Conservation (phyloP, 225 moss, liverwort and hornwort species). For the Bryum argenteum region DNA sequence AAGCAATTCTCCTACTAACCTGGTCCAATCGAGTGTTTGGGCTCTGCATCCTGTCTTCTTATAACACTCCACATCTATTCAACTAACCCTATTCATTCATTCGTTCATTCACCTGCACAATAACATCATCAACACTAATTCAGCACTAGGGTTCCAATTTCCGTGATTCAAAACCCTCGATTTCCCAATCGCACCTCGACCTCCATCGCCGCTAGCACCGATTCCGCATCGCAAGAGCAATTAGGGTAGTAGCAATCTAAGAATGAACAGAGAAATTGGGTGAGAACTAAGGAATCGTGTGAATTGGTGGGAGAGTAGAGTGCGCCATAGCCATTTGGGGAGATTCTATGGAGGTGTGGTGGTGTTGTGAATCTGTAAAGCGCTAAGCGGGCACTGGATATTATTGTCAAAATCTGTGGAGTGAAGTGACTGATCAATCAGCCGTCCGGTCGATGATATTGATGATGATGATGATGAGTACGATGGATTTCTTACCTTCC, state of each 20-base stretch:
- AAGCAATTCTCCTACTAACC: constrained; percentile 29
- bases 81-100: constrained; percentile 24
- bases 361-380: no score
- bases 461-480: no score
- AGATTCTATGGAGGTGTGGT: no score
- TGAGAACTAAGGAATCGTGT: no score
- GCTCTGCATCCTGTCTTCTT: constrained; percentile 59
- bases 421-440: no score
- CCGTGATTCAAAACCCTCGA: not conserved
- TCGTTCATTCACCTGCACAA: constrained; percentile 25
- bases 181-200: constrained; percentile 11
- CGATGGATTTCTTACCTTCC: no score
- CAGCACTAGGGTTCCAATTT: constrained; percentile 32
- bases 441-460: no score
- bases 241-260: not conserved
- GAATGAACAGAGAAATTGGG: no score
- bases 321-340: no score
- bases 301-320: no score
- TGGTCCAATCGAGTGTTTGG: constrained; percentile 47
- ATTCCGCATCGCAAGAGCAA: not conserved
- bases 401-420: no score
- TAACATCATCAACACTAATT: not conserved
- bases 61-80: constrained; percentile 42
- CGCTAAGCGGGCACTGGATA: no score
- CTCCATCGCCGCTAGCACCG: not conserved